Conservation (phyloP, 2,329 filamentous ascomycete species). For the Botrytis pseudocinerea region DNA sequence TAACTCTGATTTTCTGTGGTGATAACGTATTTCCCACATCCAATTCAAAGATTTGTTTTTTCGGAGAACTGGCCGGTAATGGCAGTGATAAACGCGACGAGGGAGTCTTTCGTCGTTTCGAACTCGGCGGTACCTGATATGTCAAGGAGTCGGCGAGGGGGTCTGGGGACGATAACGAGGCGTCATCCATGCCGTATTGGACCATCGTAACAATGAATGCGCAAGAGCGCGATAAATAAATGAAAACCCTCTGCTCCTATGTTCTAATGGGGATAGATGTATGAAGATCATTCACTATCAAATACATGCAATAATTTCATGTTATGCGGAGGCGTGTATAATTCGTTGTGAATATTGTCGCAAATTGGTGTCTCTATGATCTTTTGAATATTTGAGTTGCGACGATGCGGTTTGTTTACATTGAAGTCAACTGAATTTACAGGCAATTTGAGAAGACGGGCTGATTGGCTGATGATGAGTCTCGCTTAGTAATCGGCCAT, state of each 20-base stretch:
- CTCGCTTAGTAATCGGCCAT: slow-evolving; percentile 4
- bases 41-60: slow-evolving; percentile 41
- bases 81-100: slow-evolving; percentile 33
- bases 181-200: slow-evolving; percentile 30
- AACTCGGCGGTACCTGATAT: slow-evolving; percentile 36
- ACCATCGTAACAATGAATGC: slow-evolving; percentile 19
- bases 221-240: slow-evolving; percentile 10
- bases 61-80: slow-evolving; percentile 38
- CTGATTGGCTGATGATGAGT: neutral
- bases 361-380: slow-evolving; percentile 18
- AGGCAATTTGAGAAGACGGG: neutral
- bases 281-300: slow-evolving; percentile 7
- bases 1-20: slow-evolving; percentile 41
- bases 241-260: neutral
- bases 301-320: neutral
- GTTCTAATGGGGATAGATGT: slow-evolving; percentile 19
- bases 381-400: slow-evolving; percentile 16
- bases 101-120: slow-evolving; percentile 35
- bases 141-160: slow-evolving; percentile 39
- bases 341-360: slow-evolving; percentile 23
- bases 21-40: slow-evolving; percentile 41
- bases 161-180: slow-evolving; percentile 40
- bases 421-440: neutral
- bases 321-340: slow-evolving; percentile 4
- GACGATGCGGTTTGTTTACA: slow-evolving; percentile 24